Evolutionary conservation across 805 yeast genomes (phyloP).

Genomic region (Blastobotrys peoriensis): DNA sequence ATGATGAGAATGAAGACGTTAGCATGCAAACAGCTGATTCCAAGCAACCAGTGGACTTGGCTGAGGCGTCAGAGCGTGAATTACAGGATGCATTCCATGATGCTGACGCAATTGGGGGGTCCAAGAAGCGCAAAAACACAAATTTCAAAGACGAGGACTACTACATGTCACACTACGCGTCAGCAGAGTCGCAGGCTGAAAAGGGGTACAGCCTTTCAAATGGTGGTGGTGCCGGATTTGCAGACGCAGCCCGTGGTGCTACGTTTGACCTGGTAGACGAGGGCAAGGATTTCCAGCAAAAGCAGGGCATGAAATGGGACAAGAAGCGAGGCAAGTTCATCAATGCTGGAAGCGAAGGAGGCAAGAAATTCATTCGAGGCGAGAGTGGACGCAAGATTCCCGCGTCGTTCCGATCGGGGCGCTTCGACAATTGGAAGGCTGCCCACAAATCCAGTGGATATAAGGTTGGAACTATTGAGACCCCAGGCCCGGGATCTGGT

Average conservation of each 20-base stretch:
- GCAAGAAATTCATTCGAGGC: conserved; percentile 73
- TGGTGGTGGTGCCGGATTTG: conserved; percentile 48
- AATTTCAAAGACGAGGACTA: conserved; percentile 72
- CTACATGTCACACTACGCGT: conserved; percentile 86
- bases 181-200: conserved; percentile 73
- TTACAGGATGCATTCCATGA: conserved; percentile 32
- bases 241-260: conserved; percentile 77
- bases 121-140: conserved; percentile 30
- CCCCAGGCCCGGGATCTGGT: conserved; percentile 27
- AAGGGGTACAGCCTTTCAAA: conserved; percentile 52
- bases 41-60: conserved; percentile 11
- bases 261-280: conserved; percentile 77
- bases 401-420: conserved; percentile 85
- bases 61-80: conserved; percentile 38
- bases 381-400: conserved; percentile 92
- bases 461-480: conserved; percentile 52
- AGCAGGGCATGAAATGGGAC: conserved; percentile 81
- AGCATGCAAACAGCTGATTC: conserved; percentile 4
- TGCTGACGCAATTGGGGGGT: conserved; percentile 5
- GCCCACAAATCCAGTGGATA: conserved; percentile 47
- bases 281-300: conserved; percentile 62
- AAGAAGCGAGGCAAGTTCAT: conserved; percentile 85
- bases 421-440: conserved; percentile 86
- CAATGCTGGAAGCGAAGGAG: conserved; percentile 60
- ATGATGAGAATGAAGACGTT: conserved; percentile 25